phyloP scores from a whole-genome alignment of 352 stramenopile genomes.

The Paralagenidium karlingii region DNA sequence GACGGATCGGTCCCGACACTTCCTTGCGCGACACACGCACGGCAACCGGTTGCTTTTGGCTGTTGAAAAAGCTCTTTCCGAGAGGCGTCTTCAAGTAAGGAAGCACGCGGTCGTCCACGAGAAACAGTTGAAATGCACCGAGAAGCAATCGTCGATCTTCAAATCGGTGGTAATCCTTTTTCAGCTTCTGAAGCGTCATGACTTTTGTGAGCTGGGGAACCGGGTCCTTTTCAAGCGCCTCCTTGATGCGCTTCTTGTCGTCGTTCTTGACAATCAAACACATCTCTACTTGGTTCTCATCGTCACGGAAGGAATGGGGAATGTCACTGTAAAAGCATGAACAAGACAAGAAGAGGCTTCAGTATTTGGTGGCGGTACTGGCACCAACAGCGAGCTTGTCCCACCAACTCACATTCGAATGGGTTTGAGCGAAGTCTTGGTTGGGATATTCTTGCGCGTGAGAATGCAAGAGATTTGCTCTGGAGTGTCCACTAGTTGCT shows the following conservation, averaged over 20 bases:
- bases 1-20: conserved; percentile 26
- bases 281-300: conserved; percentile 39
- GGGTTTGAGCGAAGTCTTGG: conserved; percentile 55
- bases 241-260: conserved; percentile 78
- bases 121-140: conserved; percentile 62
- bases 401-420: conserved; percentile 36
- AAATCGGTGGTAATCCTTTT: conserved; percentile 67
- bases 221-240: conserved; percentile 36
- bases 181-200: conserved; percentile 73
- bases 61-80: conserved; percentile 13
- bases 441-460: conserved; percentile 54
- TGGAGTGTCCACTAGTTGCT: conserved; percentile 37
- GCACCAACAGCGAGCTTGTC: not conserved
- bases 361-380: not conserved
- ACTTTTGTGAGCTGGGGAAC: conserved; percentile 52
- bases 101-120: conserved; percentile 66
- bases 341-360: not conserved
- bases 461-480: conserved; percentile 59
- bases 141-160: conserved; percentile 60
- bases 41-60: conserved; percentile 56
- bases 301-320: conserved; percentile 35
- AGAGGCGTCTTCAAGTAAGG: conserved; percentile 56
- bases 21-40: conserved; percentile 63
- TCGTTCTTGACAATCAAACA: conserved; percentile 75
- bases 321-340: conserved; percentile 21